phyloP scores from a whole-genome alignment of 106 monocot species.

The Phalaenopsis aphrodite region DNA sequence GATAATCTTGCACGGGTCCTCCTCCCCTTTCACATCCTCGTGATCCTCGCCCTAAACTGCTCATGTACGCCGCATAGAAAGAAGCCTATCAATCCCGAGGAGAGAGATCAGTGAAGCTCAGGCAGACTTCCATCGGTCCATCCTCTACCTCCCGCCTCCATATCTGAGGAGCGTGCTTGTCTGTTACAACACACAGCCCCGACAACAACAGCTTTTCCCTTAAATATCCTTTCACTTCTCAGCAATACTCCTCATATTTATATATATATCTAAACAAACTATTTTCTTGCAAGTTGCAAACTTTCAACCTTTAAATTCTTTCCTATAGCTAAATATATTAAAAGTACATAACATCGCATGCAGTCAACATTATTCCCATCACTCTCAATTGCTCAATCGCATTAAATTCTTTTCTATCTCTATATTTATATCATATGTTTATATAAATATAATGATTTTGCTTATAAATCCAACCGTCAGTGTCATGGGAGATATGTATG shows the following conservation, averaged over 20 bases:
- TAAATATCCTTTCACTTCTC: constrained; percentile 10
- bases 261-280: neutral
- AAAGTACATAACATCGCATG: constrained; percentile 4
- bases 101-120: neutral
- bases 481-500: constrained; percentile 10
- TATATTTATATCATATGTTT: neutral
- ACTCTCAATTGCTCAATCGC: constrained; percentile 10
- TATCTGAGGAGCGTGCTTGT: constrained; percentile 11
- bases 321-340: neutral
- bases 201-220: constrained; percentile 10
- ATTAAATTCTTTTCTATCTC: neutral
- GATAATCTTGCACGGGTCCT: constrained; percentile 3
- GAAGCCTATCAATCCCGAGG: constrained; percentile 3
- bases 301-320: neutral
- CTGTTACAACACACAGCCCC: constrained; percentile 3
- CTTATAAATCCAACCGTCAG: constrained; percentile 1
- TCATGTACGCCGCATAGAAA: constrained; percentile 7
- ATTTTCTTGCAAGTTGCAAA: neutral
- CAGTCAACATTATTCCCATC: constrained; percentile 9
- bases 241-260: neutral
- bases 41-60: neutral
- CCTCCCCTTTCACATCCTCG: constrained; percentile 7
- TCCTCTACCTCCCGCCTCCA: constrained; percentile 1
- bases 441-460: neutral
- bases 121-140: neutral